phyloP scores from a whole-genome alignment of 2,329 filamentous ascomycete genomes.

The Xylaria polymorpha region DNA sequence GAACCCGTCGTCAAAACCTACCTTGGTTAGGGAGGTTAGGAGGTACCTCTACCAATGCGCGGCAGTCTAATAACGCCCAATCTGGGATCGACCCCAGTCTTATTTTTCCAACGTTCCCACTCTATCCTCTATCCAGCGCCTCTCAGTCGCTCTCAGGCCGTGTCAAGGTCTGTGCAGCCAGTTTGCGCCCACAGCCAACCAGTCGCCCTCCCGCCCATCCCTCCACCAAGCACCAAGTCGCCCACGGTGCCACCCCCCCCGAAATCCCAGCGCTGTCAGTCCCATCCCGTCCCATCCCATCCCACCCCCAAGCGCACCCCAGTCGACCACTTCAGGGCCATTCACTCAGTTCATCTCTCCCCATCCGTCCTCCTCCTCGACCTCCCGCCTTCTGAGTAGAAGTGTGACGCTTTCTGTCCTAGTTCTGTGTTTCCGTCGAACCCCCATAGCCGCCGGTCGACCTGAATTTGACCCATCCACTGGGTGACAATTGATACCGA shows the following conservation, averaged over 20 bases:
- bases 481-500: slow-evolving; percentile 32
- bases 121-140: slow-evolving; percentile 27
- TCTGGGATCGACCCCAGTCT: slow-evolving; percentile 32
- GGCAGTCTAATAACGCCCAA: slow-evolving; percentile 31
- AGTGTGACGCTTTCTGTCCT: slow-evolving; percentile 20
- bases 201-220: slow-evolving; percentile 33
- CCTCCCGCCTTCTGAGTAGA: slow-evolving; percentile 29
- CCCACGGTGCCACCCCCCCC: slow-evolving; percentile 30
- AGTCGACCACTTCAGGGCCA: slow-evolving; percentile 30
- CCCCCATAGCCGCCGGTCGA: slow-evolving; percentile 19
- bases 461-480: slow-evolving; percentile 22
- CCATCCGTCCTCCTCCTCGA: slow-evolving; percentile 28
- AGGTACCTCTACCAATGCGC: slow-evolving; percentile 19
- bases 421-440: slow-evolving; percentile 2
- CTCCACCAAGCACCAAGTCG: slow-evolving; percentile 21
- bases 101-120: slow-evolving; percentile 35
- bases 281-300: slow-evolving; percentile 35
- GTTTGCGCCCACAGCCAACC: slow-evolving; percentile 36
- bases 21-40: background rate
- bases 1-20: background rate
- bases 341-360: slow-evolving; percentile 31
- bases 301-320: slow-evolving; percentile 33
- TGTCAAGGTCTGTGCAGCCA: slow-evolving; percentile 31
- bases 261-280: slow-evolving; percentile 33
- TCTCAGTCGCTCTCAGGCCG: slow-evolving; percentile 17